Evolutionary conservation across 2,329 filamentous ascomycete species (phyloP).

Genomic region (Alternaria rosae): DNA sequence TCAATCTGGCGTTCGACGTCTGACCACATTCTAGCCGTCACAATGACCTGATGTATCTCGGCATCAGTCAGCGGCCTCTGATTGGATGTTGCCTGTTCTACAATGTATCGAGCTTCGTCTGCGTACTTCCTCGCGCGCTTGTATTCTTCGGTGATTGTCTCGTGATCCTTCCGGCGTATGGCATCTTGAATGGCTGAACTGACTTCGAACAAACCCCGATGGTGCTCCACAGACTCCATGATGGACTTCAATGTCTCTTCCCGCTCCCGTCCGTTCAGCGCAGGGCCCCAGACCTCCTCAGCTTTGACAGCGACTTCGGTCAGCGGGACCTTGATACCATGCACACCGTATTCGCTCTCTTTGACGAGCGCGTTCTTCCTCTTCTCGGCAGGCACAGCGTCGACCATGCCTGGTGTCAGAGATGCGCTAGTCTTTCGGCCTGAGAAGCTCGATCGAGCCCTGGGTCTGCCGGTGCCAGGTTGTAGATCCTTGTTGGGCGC

Average conservation of each 20-base stretch:
- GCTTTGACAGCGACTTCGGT: conserved; percentile 92
- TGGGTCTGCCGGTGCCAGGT: conserved; percentile 72
- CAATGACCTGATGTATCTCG: conserved; percentile 84
- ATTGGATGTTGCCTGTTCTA: conserved; percentile 59
- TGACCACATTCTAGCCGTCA: conserved; percentile 93
- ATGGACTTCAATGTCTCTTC: conserved; percentile 86
- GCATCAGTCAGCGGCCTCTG: conserved; percentile 71
- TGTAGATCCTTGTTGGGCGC: conserved; percentile 44
- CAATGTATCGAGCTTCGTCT: conserved; percentile 76
- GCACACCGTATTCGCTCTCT: conserved; percentile 68
- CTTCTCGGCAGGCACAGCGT: conserved; percentile 57
- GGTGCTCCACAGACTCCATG: conserved; percentile 76
- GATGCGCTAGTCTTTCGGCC: conserved; percentile 57
- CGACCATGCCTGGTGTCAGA: conserved; percentile 35
- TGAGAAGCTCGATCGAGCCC: conserved; percentile 68
- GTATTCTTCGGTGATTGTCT: conserved; percentile 86
- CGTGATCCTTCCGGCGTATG: conserved; percentile 91
- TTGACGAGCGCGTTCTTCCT: conserved; percentile 92
- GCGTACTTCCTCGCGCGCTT: conserved; percentile 81
- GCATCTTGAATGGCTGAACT: conserved; percentile 79
- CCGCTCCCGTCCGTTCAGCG: conserved; percentile 87
- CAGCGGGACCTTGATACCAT: conserved; percentile 79
- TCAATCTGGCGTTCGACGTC: conserved; percentile 90
- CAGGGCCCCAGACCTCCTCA: conserved; percentile 96
- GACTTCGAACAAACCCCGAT: conserved; percentile 82